A percentile compares a stretch with the other conserved stretches of the same genome.
phyloP scores from a whole-genome alignment of 805 yeast genomes.

The Starmerella cellae region DNA sequence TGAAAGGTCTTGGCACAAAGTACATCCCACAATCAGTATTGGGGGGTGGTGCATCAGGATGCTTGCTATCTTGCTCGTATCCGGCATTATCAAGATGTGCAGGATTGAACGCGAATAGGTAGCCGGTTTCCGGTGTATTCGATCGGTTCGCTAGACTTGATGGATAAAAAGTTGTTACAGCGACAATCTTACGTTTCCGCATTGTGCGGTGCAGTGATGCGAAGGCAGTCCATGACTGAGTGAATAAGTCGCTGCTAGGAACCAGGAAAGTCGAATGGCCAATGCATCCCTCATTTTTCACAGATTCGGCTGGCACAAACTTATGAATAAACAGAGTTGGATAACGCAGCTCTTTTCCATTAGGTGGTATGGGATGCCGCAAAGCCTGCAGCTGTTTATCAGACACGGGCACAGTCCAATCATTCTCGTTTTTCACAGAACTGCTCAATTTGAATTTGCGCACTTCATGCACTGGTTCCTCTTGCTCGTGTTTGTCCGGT shows the following conservation, averaged over 20 bases:
- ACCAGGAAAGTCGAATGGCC: slow-evolving; percentile 49
- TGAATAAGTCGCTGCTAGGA: slow-evolving; percentile 47
- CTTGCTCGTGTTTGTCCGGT: slow-evolving; percentile 1
- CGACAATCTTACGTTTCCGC: slow-evolving; percentile 39
- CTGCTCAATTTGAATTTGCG: slow-evolving; percentile 1
- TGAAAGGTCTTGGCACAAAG: slow-evolving; percentile 53
- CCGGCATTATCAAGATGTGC: background rate
- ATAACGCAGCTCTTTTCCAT: slow-evolving; percentile 14
- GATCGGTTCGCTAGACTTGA: background rate
- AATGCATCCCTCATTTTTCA: slow-evolving; percentile 30
- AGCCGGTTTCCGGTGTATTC: slow-evolving; percentile 30
- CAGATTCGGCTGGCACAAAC: slow-evolving; percentile 34
- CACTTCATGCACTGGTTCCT: background rate
- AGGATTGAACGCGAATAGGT: slow-evolving; percentile 10
- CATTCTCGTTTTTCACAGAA: slow-evolving; percentile 2
- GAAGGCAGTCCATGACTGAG: slow-evolving; percentile 55
- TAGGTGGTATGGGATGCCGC: background rate
- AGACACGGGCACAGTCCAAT: slow-evolving; percentile 3
- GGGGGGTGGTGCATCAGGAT: background rate
- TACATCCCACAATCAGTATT: slow-evolving; percentile 46
- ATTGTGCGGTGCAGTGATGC: slow-evolving; percentile 54
- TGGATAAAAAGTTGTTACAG: slow-evolving; percentile 33
- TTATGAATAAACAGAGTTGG: slow-evolving; percentile 28
- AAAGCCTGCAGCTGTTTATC: slow-evolving; percentile 6
- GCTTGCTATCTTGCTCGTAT: background rate